phyloP scores from a whole-genome alignment of 2,329 filamentous ascomycete species.

The Cordyceps farinosa region DNA sequence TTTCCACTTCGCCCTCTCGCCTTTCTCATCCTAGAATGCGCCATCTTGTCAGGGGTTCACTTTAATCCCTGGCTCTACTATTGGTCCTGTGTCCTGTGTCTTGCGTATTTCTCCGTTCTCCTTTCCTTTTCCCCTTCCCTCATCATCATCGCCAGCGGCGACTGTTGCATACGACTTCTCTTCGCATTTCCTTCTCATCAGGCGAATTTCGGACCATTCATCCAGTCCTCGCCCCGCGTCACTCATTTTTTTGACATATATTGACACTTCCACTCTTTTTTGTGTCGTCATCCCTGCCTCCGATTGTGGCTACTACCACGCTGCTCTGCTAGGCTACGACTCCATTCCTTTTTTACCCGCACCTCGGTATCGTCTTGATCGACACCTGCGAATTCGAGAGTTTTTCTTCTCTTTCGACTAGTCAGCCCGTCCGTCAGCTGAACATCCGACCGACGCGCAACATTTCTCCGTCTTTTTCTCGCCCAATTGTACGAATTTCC shows the following conservation, averaged over 20 bases:
- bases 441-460: not conserved
- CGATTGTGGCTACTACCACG: not conserved
- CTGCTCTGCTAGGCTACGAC: constrained; percentile 11
- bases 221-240: not conserved
- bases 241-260: constrained; percentile 3
- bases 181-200: not conserved
- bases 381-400: not conserved
- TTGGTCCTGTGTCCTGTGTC: not conserved
- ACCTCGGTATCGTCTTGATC: not conserved
- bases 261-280: not conserved
- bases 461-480: not conserved
- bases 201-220: not conserved
- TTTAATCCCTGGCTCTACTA: not conserved
- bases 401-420: not conserved
- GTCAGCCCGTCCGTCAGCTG: not conserved
- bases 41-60: constrained; percentile 12
- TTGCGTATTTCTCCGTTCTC: not conserved
- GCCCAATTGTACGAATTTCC: not conserved
- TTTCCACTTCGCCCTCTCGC: not conserved
- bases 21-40: not conserved
- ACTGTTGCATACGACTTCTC: not conserved
- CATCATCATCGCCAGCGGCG: constrained; percentile 8
- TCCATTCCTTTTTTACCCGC: not conserved
- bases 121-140: constrained; percentile 3
- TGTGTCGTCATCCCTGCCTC: not conserved